Evolutionary conservation across 768 basidiomycete genomes (phyloP), one percentile per base, ranked within the genome.

Genomic region (Leccinum subtestaceum): DNA sequence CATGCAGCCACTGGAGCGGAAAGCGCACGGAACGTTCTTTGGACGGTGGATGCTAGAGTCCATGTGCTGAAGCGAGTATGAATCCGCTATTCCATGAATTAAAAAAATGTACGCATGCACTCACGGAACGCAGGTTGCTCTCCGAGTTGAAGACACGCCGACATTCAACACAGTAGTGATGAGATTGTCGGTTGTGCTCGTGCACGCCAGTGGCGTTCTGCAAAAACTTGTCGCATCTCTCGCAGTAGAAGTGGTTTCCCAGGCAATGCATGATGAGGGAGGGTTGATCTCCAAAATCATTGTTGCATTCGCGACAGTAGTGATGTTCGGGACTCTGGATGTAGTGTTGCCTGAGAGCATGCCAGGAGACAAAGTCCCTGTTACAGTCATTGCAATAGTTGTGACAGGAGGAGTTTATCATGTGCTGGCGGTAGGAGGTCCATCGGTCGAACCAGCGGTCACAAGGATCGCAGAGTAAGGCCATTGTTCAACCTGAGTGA

Each of bases 301-400:
- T 56, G 31, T 79, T 55, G 68, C 87, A 88, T 19, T 63, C 38
- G 56, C 80, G 79, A 67, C 87, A 88, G 59, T 80, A 88, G 43
- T 67, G 12, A 55, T 87, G 86, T 0, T 13, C 25, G 6, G 73
- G 70, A 64, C 81, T 84, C 55, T 84, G 76, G 25, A 80, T 74
- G 62, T 70, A 85, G 67, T 88, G 87, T 57, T 84, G 75, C 57
- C 71, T 74, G 58, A 83, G 78, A 0, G 65, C 78, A 1, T 0
- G 2, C 61, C 61, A 60, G 0, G 79, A 67, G 0, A 63, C 4
- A 65, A 86, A 87, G 61, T 86, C 84, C 9, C 36, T 23, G 0
- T 75, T 52, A 60, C 85, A 88, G 10, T 72, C 65, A 11, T 69
- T 4, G 63, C 87, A 88, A 34, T 74, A 29, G 60, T 80, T 59